phyloP scores from a whole-genome alignment of 1,139 yeast genomes.

The Hemisphaericaspora subhashii region DNA sequence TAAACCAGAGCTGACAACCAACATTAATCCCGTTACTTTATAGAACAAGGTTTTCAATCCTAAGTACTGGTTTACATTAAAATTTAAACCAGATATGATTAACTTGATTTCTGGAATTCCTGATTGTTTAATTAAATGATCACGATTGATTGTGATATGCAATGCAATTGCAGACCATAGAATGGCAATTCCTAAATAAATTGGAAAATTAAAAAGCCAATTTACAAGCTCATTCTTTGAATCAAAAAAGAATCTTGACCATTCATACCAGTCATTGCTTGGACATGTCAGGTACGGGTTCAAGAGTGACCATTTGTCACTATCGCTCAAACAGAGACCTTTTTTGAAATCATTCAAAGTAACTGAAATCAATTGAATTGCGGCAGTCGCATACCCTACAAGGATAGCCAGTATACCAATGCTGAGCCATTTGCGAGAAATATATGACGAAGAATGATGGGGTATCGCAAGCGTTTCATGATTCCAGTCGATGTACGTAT shows the following conservation, averaged over 20 bases:
- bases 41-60: slow-evolving; percentile 46
- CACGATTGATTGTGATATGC: slow-evolving; percentile 29
- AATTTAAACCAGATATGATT: slow-evolving; percentile 59
- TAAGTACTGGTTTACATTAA: slow-evolving; percentile 43
- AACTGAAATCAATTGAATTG: slow-evolving; percentile 59
- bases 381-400: slow-evolving; percentile 60
- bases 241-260: slow-evolving; percentile 35
- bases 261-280: slow-evolving; percentile 40
- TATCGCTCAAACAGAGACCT: slow-evolving; percentile 39
- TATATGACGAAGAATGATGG: slow-evolving; percentile 8
- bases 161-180: slow-evolving; percentile 30
- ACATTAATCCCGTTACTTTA: slow-evolving; percentile 55
- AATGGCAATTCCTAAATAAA: slow-evolving; percentile 33
- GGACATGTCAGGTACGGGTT: slow-evolving; percentile 50
- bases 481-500: slow-evolving; percentile 41
- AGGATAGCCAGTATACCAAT: slow-evolving; percentile 55
- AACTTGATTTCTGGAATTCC: slow-evolving; percentile 73
- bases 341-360: slow-evolving; percentile 65
- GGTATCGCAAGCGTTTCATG: slow-evolving; percentile 22
- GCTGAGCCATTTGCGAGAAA: slow-evolving; percentile 53
- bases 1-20: slow-evolving; percentile 78
- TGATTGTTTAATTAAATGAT: slow-evolving; percentile 53
- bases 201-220: slow-evolving; percentile 37
- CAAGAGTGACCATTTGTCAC: slow-evolving; percentile 44
- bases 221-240: slow-evolving; percentile 19